Evolutionary conservation across 768 basidiomycete genomes (phyloP), one percentile per base, ranked within the genome.

Genomic region (Rhizopogon vesiculosus): DNA sequence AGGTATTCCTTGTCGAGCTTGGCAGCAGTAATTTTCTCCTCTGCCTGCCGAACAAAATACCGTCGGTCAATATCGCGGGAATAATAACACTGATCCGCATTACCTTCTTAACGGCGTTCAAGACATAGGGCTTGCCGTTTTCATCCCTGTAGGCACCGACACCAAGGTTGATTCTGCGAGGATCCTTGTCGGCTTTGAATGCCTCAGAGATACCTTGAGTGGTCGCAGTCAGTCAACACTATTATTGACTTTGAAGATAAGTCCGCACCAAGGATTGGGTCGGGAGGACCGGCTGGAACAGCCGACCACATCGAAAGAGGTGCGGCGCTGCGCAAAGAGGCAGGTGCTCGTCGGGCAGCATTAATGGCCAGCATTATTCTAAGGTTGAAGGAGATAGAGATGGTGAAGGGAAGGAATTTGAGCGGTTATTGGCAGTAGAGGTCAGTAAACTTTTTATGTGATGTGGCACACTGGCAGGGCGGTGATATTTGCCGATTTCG

Each of bases 111-210:
- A 99, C 97, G 42, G 86, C 85, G 45, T 81, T 86, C 55, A 99
- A 78, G 54, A 99, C 86, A 69, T 94, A 98, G 5, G 96, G 96
- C 75, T 97, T 98, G 54, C 97, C 97, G 53, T 87, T 79, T 60
- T 85, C 91, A 64, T 99, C 94, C 57, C 97, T 84, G 79, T 94
- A 98, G 44, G 93, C 91, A 64, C 97, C 97, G 61, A 98, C 97
- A 67, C 97, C 97, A 56, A 99, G 80, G 76, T 98, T 99, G 67
- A 99, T 96, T 73, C 98, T 98, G 61, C 86, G 85, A 16, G 90
- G 78, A 70, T 90, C 85, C 65, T 84, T 87, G 82, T 98, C 93
- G 43, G 93, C 92, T 77, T 95, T 97, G 84, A 94, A 99, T 29
- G 93, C 93, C 68, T 98, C 96, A 29, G 91, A 89, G 48, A 99